Conservation (phyloP, 257 asterid species). For the Solanum verrucosum region DNA sequence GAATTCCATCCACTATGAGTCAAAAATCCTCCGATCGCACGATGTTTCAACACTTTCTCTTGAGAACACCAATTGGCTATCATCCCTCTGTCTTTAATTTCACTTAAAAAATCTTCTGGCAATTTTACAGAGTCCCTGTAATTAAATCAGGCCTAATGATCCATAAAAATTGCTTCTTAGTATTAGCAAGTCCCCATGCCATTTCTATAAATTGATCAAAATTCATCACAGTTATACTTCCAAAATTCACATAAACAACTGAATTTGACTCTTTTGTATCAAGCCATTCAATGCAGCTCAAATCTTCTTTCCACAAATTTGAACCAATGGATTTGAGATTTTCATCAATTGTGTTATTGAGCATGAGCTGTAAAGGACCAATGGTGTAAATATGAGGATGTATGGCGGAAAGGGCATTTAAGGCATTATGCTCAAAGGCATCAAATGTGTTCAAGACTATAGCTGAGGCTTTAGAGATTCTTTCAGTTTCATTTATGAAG, state of each 20-base stretch:
- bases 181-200: not conserved
- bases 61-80: not conserved
- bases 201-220: not conserved
- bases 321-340: not conserved
- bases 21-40: not conserved
- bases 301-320: not conserved
- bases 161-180: not conserved
- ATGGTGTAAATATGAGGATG: not conserved
- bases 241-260: not conserved
- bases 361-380: not conserved
- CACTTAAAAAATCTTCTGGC: not conserved
- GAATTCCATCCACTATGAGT: not conserved
- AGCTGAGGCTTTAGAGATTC: not conserved
- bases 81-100: not conserved
- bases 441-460: not conserved
- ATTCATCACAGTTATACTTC: not conserved
- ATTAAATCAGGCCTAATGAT: not conserved
- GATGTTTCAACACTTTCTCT: not conserved
- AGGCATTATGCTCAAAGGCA: not conserved
- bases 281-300: not conserved
- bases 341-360: not conserved
- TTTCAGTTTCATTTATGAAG: not conserved
- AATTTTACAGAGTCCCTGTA: not conserved
- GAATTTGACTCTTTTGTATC: not conserved
- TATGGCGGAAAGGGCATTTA: not conserved